Evolutionary conservation across 306 rosid genomes (phyloP).

Genomic region (Medicago ruthenica): DNA sequence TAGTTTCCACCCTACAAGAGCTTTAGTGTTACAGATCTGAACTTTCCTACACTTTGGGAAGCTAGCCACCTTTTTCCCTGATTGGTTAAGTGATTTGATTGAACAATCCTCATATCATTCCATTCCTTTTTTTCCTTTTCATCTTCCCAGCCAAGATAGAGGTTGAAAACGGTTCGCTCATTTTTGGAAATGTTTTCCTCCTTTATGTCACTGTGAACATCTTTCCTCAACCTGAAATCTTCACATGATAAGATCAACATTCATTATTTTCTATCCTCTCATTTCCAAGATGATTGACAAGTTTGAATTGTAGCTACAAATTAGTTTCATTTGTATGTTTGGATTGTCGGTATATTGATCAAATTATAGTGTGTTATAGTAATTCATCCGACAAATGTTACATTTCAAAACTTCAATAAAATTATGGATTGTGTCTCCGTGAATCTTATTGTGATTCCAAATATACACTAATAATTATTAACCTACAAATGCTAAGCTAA

Average conservation of each 20-base stretch:
- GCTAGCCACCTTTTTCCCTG: constrained; percentile 38
- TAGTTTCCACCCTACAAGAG: constrained; percentile 26
- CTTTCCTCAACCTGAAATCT: constrained; percentile 41
- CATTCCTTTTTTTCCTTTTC: constrained; percentile 41
- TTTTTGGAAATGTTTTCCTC: constrained; percentile 41
- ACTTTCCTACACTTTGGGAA: constrained; percentile 49
- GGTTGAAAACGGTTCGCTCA: constrained; percentile 34
- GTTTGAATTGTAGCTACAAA: constrained; percentile 19
- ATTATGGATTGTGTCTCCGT: no score
- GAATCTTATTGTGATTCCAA: no score
- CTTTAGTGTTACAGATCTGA: constrained; percentile 48
- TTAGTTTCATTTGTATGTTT: background rate
- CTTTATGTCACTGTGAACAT: constrained; percentile 37
- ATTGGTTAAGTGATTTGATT: constrained; percentile 52
- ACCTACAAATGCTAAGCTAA: no score
- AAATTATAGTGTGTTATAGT: no score
- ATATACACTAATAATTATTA: no score
- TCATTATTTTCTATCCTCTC: constrained; percentile 45
- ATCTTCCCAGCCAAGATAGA: constrained; percentile 37
- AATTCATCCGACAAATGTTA: no score
- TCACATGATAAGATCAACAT: constrained; percentile 49
- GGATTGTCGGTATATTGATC: background rate
- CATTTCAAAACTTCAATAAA: no score
- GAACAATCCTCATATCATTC: constrained; percentile 50
- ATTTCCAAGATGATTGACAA: constrained; percentile 1